Evolutionary conservation across 2,329 filamentous ascomycete species (phyloP).

Genomic region (Trichoderma sp.): DNA sequence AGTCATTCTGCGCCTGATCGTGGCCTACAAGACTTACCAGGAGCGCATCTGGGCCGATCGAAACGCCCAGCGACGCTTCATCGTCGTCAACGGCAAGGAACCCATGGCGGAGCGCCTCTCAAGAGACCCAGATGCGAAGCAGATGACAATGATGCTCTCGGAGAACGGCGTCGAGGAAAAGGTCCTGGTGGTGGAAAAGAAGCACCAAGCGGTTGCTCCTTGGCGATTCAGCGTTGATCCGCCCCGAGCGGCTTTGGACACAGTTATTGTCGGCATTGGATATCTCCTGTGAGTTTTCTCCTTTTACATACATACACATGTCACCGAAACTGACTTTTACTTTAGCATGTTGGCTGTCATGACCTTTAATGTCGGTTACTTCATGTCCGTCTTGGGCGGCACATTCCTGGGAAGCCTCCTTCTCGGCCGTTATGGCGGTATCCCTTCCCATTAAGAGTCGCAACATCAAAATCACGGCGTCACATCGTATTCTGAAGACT

Average conservation of each 20-base stretch:
- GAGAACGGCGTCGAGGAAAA: constrained; percentile 81
- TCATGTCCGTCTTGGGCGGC: constrained; percentile 76
- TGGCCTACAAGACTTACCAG: constrained; percentile 71
- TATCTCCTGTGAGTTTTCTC: constrained; percentile 76
- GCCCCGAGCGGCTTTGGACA: constrained; percentile 70
- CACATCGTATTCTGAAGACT: neutral
- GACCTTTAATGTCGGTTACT: constrained; percentile 87
- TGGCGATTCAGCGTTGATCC: constrained; percentile 84
- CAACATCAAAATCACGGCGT: constrained; percentile 33
- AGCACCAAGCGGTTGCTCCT: constrained; percentile 59
- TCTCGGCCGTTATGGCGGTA: constrained; percentile 68
- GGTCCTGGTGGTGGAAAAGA: constrained; percentile 71
- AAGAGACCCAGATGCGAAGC: constrained; percentile 64
- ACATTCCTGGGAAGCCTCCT: constrained; percentile 85
- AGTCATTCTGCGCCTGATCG: constrained; percentile 67
- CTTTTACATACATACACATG: constrained; percentile 2
- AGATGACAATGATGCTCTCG: constrained; percentile 67
- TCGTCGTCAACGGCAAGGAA: constrained; percentile 69
- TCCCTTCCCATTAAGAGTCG: constrained; percentile 51
- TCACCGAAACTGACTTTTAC: neutral
- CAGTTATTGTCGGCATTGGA: constrained; percentile 73
- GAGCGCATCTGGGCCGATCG: constrained; percentile 68
- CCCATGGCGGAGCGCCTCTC: constrained; percentile 63
- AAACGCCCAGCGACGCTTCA: constrained; percentile 75
- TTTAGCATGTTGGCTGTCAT: constrained; percentile 90